Base-by-base conservation (phyloP, 345 rosid genomes). In the Hibiscus syriacus region DNA sequence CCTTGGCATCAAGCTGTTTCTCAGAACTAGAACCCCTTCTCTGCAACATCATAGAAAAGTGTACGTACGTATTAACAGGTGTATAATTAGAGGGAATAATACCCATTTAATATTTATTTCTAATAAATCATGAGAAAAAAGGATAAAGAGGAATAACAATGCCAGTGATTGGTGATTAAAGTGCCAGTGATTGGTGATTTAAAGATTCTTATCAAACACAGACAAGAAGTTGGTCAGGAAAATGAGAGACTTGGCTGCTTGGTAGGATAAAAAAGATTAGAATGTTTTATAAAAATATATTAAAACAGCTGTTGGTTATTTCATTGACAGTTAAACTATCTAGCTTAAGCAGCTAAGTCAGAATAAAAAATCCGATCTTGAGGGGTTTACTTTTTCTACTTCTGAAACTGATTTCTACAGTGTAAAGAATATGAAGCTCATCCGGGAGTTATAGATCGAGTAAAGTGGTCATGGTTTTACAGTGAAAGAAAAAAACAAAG, bases 1-100 rank as follows among this genome's bases (percentile, higher is more conserved):
- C 99, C 99, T 94, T 94, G 38, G 99, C 96, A 79, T 94, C 99
- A 71, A 84, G 92, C 17, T 72, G 95, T 73, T 82, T 91, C 45
- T 87, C 97, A 57, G 97, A 89, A 70, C 87, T 75, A 73, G 87
- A 81, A 68, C 84, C 96, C 69, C 85, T 91, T 82, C 93, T 86
- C 99, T 89, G 92, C 84, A 76, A 45, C 74, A 76, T 80, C 68
- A 26, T 26, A 4, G 27, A 69, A 70, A 72, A 22, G 43, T 8
- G 43, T 46, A 8, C 9, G 56, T 12, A 64, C 5, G 55, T 36
- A 19, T 61, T 41, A 72, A 27, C 14, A 48, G 20, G 0, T 34
- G 16, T 34, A 46, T 1, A 19, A 43, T 8, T 45, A 36, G 11
- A 10, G 49, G 34, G 17, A 48, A 53, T 63, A 14, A 61, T 29